Evolutionary conservation across 202 grass and related monocot species (phyloP).

Genomic region (Carex arenaria): DNA sequence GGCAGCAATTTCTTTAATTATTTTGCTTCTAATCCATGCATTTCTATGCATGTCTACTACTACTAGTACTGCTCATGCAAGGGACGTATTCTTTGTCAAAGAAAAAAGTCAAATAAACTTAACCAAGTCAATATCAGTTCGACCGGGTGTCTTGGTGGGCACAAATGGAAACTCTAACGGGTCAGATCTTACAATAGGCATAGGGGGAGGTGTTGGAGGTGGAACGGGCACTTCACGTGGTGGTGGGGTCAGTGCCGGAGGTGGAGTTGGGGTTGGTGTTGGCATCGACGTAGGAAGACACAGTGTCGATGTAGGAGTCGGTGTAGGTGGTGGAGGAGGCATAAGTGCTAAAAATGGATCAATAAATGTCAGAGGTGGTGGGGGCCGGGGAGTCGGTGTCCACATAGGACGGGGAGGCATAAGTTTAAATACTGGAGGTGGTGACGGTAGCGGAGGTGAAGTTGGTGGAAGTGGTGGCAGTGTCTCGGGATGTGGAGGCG

Average conservation of each 20-base stretch:
- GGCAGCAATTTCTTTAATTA: background rate
- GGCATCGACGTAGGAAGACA: slow-evolving; percentile 34
- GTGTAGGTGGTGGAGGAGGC: slow-evolving; percentile 38
- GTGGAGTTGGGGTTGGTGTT: slow-evolving; percentile 39
- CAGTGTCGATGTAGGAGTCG: slow-evolving; percentile 39
- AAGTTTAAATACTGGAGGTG: slow-evolving; percentile 21
- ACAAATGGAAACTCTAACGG: slow-evolving; percentile 36
- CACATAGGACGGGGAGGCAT: slow-evolving; percentile 43
- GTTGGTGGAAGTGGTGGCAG: background rate
- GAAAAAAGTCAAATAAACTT: background rate
- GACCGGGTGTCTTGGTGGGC: slow-evolving; percentile 5
- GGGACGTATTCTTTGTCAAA: background rate
- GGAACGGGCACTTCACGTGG: slow-evolving; percentile 32
- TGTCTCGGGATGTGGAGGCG: slow-evolving; percentile 22
- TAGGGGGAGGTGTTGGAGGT: slow-evolving; percentile 40
- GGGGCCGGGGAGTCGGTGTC: slow-evolving; percentile 44
- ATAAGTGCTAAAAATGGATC: slow-evolving; percentile 24
- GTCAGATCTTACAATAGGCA: slow-evolving; percentile 20
- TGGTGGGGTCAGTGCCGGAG: slow-evolving; percentile 33
- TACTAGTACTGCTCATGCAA: background rate
- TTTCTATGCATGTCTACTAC: background rate
- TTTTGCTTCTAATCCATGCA: background rate
- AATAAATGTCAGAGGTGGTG: slow-evolving; percentile 25
- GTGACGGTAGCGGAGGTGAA: background rate
- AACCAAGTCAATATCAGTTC: background rate